Conservation (phyloP, 148 eudicot genomes). For the Vaccinium myrtillus region DNA sequence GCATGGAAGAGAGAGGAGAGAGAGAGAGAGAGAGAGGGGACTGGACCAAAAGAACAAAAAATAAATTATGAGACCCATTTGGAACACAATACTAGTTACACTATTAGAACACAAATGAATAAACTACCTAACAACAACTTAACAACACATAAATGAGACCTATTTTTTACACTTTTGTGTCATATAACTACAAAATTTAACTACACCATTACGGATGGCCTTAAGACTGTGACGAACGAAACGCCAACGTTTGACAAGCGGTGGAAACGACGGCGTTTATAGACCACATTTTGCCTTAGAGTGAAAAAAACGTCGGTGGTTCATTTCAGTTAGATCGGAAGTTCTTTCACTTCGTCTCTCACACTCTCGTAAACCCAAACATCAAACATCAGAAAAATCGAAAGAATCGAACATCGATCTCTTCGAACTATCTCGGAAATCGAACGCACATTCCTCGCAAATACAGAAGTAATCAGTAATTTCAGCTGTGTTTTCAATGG, state of each 20-base stretch:
- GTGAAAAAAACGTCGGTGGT: background rate
- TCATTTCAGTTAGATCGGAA: background rate
- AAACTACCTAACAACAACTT: too few species aligned
- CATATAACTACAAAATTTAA: too few species aligned
- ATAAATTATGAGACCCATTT: too few species aligned
- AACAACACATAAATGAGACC: too few species aligned
- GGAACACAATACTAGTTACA: too few species aligned
- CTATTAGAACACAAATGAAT: too few species aligned
- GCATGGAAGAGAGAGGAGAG: too few species aligned
- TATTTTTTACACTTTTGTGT: too few species aligned
- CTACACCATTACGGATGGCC: too few species aligned
- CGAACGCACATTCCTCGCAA: background rate
- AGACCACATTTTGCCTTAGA: background rate
- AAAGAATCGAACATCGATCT: background rate
- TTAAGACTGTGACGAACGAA: background rate
- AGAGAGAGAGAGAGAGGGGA: too few species aligned
- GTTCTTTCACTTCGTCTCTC: background rate
- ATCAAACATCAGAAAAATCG: background rate
- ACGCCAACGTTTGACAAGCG: background rate
- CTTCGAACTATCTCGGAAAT: background rate
- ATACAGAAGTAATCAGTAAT: background rate
- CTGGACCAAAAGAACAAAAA: too few species aligned
- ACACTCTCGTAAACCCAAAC: background rate
- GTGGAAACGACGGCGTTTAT: background rate
- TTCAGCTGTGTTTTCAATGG: slow-evolving; percentile 16